Evolutionary conservation across 768 basidiomycete genomes (phyloP).

Genomic region (Tulasnella sp.): DNA sequence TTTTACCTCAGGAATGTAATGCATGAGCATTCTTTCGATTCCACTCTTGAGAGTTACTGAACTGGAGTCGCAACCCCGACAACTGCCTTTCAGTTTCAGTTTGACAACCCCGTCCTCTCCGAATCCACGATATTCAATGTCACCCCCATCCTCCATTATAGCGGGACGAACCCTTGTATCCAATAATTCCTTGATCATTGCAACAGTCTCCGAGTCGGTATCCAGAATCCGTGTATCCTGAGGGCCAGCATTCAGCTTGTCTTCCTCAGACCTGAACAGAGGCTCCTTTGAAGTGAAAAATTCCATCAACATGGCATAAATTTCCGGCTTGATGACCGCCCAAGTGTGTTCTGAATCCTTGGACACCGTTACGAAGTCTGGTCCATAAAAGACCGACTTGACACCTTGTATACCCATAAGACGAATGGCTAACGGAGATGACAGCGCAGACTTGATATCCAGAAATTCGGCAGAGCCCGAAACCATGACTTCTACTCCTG

Average conservation of each 20-base stretch:
- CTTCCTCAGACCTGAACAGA: constrained; percentile 74
- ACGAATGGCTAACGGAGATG: constrained; percentile 88
- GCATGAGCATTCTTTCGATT: constrained; percentile 98
- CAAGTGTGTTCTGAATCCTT: constrained; percentile 78
- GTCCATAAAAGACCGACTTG: constrained; percentile 81
- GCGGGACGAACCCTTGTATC: constrained; percentile 92
- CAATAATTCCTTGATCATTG: constrained; percentile 96
- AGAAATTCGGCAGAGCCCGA: constrained; percentile 89
- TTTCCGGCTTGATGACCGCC: constrained; percentile 89
- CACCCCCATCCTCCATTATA: constrained; percentile 98
- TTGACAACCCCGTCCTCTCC: constrained; percentile 57
- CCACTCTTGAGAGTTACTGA: constrained; percentile 92
- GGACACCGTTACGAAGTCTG: constrained; percentile 94
- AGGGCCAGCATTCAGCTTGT: constrained; percentile 68
- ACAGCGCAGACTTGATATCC: constrained; percentile 69
- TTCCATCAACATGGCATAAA: constrained; percentile 94
- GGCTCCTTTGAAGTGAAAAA: constrained; percentile 84
- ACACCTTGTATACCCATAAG: constrained; percentile 94
- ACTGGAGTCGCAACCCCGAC: constrained; percentile 87
- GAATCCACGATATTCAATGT: constrained; percentile 92
- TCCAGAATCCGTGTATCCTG: constrained; percentile 91
- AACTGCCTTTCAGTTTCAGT: constrained; percentile 92
- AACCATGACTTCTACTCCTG: constrained; percentile 77
- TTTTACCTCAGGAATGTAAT: constrained; percentile 94
- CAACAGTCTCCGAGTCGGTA: constrained; percentile 90